Conservation (phyloP, 2,329 filamentous ascomycete genomes). For the Colletotrichum scovillei region DNA sequence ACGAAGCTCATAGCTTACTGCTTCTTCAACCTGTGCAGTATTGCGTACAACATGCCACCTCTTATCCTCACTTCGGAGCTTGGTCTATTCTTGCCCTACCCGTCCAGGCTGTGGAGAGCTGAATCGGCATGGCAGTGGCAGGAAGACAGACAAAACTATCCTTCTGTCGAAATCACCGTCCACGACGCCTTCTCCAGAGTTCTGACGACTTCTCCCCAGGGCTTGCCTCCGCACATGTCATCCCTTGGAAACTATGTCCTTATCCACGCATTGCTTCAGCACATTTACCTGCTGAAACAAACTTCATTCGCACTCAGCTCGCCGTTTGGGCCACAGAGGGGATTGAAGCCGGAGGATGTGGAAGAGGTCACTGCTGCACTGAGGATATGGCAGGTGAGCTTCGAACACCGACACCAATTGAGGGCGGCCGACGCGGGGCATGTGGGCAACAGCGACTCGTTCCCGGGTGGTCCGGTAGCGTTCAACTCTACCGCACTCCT, state of each 20-base stretch:
- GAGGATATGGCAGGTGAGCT: constrained; percentile 68
- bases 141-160: constrained; percentile 63
- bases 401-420: constrained; percentile 66
- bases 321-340: constrained; percentile 61
- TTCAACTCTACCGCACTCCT: constrained; percentile 74
- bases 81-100: constrained; percentile 65
- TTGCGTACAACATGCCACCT: constrained; percentile 70
- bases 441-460: constrained; percentile 60
- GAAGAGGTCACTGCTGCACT: constrained; percentile 67
- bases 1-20: constrained; percentile 72
- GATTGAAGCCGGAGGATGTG: constrained; percentile 64
- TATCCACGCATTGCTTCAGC: constrained; percentile 78
- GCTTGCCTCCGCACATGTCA: constrained; percentile 61
- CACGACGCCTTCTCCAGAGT: constrained; percentile 68
- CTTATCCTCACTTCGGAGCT: constrained; percentile 69
- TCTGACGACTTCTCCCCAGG: constrained; percentile 62
- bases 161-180: constrained; percentile 63
- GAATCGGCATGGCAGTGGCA: constrained; percentile 71
- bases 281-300: constrained; percentile 77
- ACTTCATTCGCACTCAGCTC: constrained; percentile 63
- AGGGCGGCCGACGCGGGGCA: constrained; percentile 61
- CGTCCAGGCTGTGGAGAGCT: constrained; percentile 67
- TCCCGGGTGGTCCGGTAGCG: constrained; percentile 69
- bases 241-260: constrained; percentile 77
- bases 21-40: constrained; percentile 72